Evolutionary conservation across 2,329 filamentous ascomycete species (phyloP), one percentile per base, ranked within the genome.

Genomic region (Colletotrichum tropicale): DNA sequence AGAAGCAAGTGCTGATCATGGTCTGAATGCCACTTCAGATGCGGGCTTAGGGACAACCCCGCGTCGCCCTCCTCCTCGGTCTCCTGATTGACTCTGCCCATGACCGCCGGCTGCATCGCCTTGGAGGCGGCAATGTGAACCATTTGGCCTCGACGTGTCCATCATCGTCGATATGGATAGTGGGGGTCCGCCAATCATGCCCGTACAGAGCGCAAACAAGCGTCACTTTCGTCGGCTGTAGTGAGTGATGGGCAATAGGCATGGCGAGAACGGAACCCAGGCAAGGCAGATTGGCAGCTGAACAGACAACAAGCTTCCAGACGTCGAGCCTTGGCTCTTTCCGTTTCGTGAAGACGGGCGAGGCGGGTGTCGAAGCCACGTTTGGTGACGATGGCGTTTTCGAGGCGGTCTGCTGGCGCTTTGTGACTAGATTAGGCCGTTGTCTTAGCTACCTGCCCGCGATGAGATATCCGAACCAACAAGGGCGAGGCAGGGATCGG

Each of bases 391-490:
- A 73, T 69, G 64, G 34, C 64, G 38, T 73, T 43, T 61, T 64
- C 26, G 70, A 65, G 73, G 73, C 64, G 73, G 73, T 75, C 55
- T 73, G 36, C n/a, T 72, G 69, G 69, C 56, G 62, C 64, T 21
- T 36, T 64, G 43, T 36, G 62, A 24, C 43, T 67, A 73, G 55
- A 9, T 30, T 55, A 72, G 69, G 24, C 55, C 38, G n/a, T 36
- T 15, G 38, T 30, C 43, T 67, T 68, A 64, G 73, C 58, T 62
- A 32, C 21, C 36, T 62, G 28, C 16, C 34, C 16, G 62, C 30
- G 36, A 48, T 66, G 10, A 43, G 48, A 61, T 61, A 26, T 66
- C 16, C 48, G 43, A 65, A 48, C 61, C 52, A 66, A 61, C 60
- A 38, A 26, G 24, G 24, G 9, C 10, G 30, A 55, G 16, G 26